Conservation (phyloP, 2,329 filamentous ascomycete genomes). For the Orbilia brochopaga region DNA sequence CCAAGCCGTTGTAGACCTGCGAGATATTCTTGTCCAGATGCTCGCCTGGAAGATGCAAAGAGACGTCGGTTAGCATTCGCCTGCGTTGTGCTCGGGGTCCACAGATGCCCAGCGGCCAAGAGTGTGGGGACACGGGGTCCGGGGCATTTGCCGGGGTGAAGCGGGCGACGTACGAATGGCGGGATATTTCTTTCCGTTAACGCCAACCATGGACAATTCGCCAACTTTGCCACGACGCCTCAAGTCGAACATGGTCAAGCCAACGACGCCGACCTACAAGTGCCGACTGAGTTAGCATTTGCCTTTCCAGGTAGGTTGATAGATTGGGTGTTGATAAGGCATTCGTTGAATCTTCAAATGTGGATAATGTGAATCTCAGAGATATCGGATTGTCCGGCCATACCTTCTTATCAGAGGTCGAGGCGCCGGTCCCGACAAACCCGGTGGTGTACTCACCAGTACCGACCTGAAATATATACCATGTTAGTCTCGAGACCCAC, state of each 20-base stretch:
- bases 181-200: conserved; percentile 86
- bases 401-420: conserved; percentile 85
- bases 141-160: conserved; percentile 5
- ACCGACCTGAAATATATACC: conserved; percentile 67
- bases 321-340: not conserved
- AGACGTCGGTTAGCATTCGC: conserved; percentile 22
- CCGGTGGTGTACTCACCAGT: conserved; percentile 97
- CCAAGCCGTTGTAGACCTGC: conserved; percentile 84
- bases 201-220: conserved; percentile 85
- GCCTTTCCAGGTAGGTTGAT: conserved; percentile 12
- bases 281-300: conserved; percentile 26
- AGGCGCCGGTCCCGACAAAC: conserved; percentile 82
- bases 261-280: conserved; percentile 77
- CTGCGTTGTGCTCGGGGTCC: conserved; percentile 28
- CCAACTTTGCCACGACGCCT: conserved; percentile 86
- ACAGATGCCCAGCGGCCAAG: conserved; percentile 15
- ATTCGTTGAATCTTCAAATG: not conserved
- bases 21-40: conserved; percentile 88
- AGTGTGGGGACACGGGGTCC: conserved; percentile 19
- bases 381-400: not conserved
- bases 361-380: not conserved
- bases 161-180: conserved; percentile 73
- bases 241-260: conserved; percentile 85
- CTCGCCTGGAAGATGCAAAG: conserved; percentile 64
- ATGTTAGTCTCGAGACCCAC: conserved; percentile 32